Evolutionary conservation across 1,139 yeast species (phyloP).

Genomic region (Dujonia santamariae): DNA sequence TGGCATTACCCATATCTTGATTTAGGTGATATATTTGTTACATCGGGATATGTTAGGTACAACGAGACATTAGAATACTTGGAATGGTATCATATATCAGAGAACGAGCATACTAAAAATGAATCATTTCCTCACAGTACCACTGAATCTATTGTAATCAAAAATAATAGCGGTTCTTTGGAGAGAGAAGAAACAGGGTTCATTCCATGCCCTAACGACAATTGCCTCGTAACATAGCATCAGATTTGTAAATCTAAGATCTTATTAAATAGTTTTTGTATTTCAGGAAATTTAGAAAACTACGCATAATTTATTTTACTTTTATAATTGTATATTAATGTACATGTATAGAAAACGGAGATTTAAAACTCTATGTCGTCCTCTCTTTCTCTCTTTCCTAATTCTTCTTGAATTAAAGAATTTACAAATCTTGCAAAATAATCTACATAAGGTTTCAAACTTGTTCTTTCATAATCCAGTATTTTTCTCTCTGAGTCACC

Average conservation of each 20-base stretch:
- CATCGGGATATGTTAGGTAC: conserved; percentile 56
- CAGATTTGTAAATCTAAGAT: too few relatives aligned
- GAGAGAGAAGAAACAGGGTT: conserved; percentile 24
- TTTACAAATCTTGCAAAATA: conserved; percentile 64
- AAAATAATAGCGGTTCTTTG: conserved; percentile 36
- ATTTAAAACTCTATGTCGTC: conserved; percentile 30
- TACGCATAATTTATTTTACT: too few relatives aligned
- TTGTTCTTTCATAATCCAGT: conserved; percentile 60
- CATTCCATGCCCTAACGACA: too few relatives aligned
- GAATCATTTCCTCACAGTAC: conserved; percentile 7
- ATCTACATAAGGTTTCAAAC: conserved; percentile 73
- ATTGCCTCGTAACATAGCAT: too few relatives aligned
- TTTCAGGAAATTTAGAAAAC: too few relatives aligned
- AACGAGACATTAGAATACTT: conserved; percentile 52
- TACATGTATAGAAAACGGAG: too few relatives aligned
- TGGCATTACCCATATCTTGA: conserved; percentile 59
- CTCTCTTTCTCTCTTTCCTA: conserved; percentile 48
- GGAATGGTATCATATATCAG: conserved; percentile 64
- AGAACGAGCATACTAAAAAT: conserved; percentile 4
- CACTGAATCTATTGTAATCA: conserved; percentile 34
- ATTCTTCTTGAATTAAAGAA: conserved; percentile 54
- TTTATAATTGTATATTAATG: background rate
- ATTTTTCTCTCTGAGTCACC: conserved; percentile 22
- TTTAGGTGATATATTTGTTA: conserved; percentile 41
- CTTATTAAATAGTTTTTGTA: too few relatives aligned